phyloP scores from a whole-genome alignment of 108 stramenopile genomes.

The Pseudonitzschia delicatissima region DNA sequence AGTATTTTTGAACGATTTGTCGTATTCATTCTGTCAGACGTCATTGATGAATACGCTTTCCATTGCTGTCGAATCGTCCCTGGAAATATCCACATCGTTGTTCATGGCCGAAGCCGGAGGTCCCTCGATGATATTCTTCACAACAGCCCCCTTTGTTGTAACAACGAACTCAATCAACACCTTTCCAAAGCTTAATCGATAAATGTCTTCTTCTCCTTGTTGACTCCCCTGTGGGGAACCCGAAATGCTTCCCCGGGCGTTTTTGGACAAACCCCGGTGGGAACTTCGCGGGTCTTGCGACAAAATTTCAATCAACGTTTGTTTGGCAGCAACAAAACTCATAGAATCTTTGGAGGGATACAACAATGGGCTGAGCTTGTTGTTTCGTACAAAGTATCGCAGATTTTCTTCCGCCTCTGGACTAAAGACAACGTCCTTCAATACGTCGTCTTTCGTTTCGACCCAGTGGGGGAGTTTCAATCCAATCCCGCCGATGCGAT shows the following conservation, averaged over 20 bases:
- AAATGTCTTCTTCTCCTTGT: conserved; percentile 9
- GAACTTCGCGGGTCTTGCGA: conserved; percentile 78
- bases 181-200: conserved; percentile 24
- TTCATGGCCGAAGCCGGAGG: not conserved
- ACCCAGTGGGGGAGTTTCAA: conserved; percentile 67
- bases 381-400: conserved; percentile 25
- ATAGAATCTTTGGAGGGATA: conserved; percentile 48
- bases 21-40: too few relatives aligned
- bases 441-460: conserved; percentile 51
- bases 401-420: conserved; percentile 34
- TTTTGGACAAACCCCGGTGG: conserved; percentile 62
- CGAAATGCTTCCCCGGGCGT: conserved; percentile 50
- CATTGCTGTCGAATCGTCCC: too few relatives aligned
- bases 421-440: conserved; percentile 53
- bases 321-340: conserved; percentile 28
- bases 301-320: conserved; percentile 59
- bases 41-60: too few relatives aligned
- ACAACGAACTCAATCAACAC: conserved; percentile 32
- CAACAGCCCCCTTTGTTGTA: conserved; percentile 19
- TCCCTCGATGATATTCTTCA: not conserved
- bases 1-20: too few relatives aligned
- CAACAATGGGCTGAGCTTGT: conserved; percentile 50
- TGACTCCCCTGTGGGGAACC: not conserved
- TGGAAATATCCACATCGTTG: too few relatives aligned
- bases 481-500: not conserved